phyloP scores from a whole-genome alignment of 108 stramenopile genomes.

The Cyclotella cryptica region DNA sequence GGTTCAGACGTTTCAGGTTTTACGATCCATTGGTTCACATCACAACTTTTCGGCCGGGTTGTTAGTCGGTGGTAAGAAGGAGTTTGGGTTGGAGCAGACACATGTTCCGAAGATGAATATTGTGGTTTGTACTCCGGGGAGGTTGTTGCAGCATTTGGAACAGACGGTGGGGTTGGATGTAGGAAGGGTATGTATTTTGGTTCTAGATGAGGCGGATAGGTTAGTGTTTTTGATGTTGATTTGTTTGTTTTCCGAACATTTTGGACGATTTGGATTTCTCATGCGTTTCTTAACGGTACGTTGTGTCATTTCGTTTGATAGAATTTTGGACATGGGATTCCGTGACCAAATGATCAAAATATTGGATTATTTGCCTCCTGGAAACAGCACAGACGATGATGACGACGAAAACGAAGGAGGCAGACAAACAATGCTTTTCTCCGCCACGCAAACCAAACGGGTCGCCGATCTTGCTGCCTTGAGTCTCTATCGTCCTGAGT shows the following conservation, averaged over 20 bases:
- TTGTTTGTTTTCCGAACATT: neutral
- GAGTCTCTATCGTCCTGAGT: constrained; percentile 89
- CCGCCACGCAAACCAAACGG: constrained; percentile 98
- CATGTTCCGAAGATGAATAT: constrained; percentile 90
- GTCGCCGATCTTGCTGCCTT: constrained; percentile 97
- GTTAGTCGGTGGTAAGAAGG: constrained; percentile 96
- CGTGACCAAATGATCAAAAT: constrained; percentile 92
- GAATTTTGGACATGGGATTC: constrained; percentile 99
- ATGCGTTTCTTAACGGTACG: too few relatives aligned
- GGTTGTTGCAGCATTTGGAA: constrained; percentile 98
- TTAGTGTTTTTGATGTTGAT: neutral
- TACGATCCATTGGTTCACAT: constrained; percentile 83
- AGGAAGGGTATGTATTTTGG: constrained; percentile 85
- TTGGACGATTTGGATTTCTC: too few relatives aligned
- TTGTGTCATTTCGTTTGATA: neutral
- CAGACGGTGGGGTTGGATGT: constrained; percentile 96
- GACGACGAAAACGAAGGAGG: constrained; percentile 39
- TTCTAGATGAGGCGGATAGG: constrained; percentile 98
- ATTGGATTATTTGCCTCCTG: constrained; percentile 88
- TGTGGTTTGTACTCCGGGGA: constrained; percentile 96
- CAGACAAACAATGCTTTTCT: constrained; percentile 97
- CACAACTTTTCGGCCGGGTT: constrained; percentile 95
- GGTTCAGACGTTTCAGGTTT: constrained; percentile 97
- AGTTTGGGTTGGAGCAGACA: constrained; percentile 91
- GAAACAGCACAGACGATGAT: constrained; percentile 34